phyloP scores from a whole-genome alignment of 2,329 filamentous ascomycete species.

The Beauveria scarabaeidicola region DNA sequence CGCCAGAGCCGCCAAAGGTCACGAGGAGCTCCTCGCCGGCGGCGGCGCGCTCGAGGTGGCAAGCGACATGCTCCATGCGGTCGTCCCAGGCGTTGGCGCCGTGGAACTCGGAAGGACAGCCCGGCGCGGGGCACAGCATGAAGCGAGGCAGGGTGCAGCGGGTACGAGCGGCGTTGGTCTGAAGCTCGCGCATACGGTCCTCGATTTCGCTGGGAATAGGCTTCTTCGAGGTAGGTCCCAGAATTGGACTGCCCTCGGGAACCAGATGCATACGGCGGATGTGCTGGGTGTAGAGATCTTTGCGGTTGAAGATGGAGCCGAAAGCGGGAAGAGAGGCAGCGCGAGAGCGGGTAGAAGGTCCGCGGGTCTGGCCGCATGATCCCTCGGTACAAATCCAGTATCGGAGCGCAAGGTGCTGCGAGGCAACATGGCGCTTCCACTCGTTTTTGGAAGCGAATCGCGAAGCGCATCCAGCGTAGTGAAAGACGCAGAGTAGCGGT shows the following conservation, averaged over 20 bases:
- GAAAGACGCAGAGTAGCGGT: slow-evolving; percentile 69
- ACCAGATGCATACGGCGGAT: slow-evolving; percentile 75
- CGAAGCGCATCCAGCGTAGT: slow-evolving; percentile 63
- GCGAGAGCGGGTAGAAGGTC: slow-evolving; percentile 14
- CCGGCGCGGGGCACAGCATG: slow-evolving; percentile 52
- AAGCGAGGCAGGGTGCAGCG: slow-evolving; percentile 53
- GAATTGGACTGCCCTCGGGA: slow-evolving; percentile 26
- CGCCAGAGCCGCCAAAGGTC: slow-evolving; percentile 30
- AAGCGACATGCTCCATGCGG: slow-evolving; percentile 79
- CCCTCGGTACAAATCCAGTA: slow-evolving; percentile 71
- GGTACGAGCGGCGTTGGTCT: slow-evolving; percentile 48
- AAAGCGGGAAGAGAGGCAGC: slow-evolving; percentile 33
- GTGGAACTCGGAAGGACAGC: slow-evolving; percentile 52
- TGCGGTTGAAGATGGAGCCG: slow-evolving; percentile 72
- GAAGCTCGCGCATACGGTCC: slow-evolving; percentile 45
- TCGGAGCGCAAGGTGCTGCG: slow-evolving; percentile 67
- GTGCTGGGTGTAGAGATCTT: slow-evolving; percentile 86
- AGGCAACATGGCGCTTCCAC: slow-evolving; percentile 83
- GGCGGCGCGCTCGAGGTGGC: slow-evolving; percentile 56
- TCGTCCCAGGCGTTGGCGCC: slow-evolving; percentile 65
- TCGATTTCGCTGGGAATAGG: slow-evolving; percentile 34
- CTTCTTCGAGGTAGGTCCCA: slow-evolving; percentile 25
- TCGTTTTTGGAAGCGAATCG: slow-evolving; percentile 81
- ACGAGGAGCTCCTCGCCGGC: slow-evolving; percentile 20
- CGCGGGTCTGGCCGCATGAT: slow-evolving; percentile 34